Base-by-base conservation (phyloP, 108 stramenopile species). In the Phaeodactylum tricornutum region DNA sequence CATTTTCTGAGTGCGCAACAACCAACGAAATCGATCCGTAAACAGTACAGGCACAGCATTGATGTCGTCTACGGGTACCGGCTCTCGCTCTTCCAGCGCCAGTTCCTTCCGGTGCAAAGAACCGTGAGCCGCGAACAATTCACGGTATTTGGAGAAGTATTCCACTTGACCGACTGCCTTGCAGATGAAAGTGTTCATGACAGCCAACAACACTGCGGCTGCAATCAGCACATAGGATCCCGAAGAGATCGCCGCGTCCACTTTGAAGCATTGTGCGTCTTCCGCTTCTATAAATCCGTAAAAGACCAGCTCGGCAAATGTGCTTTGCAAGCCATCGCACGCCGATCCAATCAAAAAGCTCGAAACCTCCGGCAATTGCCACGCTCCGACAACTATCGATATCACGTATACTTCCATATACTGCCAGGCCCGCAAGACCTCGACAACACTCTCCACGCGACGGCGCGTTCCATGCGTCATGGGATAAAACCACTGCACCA, bases 371-470 rank as follows among this genome's bases (percentile, higher is more conserved):
- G 77, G 80, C 21, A 88, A 53, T 50, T 88, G 87, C 86, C 82
- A 84, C 16, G 66, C 72, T 14, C 78, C 65, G 29, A 89, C 76
- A 28, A 84, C 54, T 26, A 82, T 50, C 0, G 79, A 68, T 22
- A 89, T 40, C 0, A 89, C 58, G 57, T 71, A 84, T 4, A 89
- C 87, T 61, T 89, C 87, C 36, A 71, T 72, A 44, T 89, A 89
- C 38, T 89, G 82, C 87, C 87, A 89, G 23, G 87, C 83, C 29
- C 50, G 53, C 15, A 89, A 36, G 39, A 64, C 59, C 44, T 89
- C 83, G 50, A 72, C 57, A 22, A 64, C 9, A 14, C 67, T 59
- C 1, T 40, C 15, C 36, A 72, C 60, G 30, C 66, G 27, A 29
- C 43, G 29, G 6, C 71, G 54, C 34, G 55, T 41, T 36, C 27